Percentiles rank a stretch among this genome's conserved stretches.
Evolutionary conservation across 352 stramenopile genomes (phyloP).

Genomic region (Globisporangium echinulatum): DNA sequence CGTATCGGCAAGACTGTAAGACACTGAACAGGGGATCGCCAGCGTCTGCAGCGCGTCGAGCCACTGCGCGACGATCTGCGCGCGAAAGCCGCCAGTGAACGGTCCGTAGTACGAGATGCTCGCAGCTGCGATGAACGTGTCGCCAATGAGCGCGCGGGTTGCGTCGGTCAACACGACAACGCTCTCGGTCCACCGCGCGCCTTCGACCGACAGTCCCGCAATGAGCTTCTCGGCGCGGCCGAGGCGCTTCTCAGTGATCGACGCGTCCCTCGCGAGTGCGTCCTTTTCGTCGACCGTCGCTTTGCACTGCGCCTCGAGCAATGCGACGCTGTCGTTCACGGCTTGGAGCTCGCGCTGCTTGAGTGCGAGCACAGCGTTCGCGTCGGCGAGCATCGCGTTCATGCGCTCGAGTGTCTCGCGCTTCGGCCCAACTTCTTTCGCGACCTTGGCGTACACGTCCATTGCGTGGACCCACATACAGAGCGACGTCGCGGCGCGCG

Average conservation of each 20-base stretch:
- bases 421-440: constrained; percentile 92
- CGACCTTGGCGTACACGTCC: constrained; percentile 93
- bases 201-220: constrained; percentile 85
- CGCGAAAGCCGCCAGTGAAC: constrained; percentile 87
- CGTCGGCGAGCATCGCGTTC: constrained; percentile 87
- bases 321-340: constrained; percentile 89
- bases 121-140: constrained; percentile 90
- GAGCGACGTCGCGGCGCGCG: constrained; percentile 84
- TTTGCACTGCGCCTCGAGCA: constrained; percentile 86
- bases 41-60: constrained; percentile 50
- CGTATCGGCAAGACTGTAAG: constrained; percentile 67
- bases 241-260: constrained; percentile 86
- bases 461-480: constrained; percentile 95
- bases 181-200: constrained; percentile 89
- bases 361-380: constrained; percentile 79
- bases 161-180: constrained; percentile 73
- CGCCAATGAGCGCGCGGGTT: constrained; percentile 83
- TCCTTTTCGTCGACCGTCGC: constrained; percentile 91
- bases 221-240: constrained; percentile 90
- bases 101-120: constrained; percentile 93
- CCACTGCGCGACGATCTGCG: constrained; percentile 75
- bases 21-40: constrained; percentile 63
- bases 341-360: constrained; percentile 86
- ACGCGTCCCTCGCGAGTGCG: constrained; percentile 76
- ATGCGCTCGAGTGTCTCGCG: constrained; percentile 88